Evolutionary conservation across 1,284 basidiomycete genomes (phyloP), one percentile per base, ranked within the genome.

Genomic region (Mycena sp.): DNA sequence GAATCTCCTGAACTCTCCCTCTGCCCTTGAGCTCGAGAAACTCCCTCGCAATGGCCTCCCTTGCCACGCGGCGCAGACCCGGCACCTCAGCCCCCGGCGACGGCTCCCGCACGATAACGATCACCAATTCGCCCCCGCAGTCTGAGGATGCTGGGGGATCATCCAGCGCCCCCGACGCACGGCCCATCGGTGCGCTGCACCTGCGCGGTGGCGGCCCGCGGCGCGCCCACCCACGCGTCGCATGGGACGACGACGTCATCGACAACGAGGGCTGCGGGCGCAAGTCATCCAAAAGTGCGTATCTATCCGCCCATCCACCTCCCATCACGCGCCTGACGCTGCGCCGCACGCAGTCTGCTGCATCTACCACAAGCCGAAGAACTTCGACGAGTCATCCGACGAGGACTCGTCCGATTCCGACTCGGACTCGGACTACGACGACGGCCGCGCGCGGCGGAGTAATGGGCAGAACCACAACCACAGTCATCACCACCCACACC

Each of bases 211-310:
- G 83, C 16, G 81, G 73, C 1, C 23, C 46, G 0, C 76, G 77
- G 60, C 77, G 78, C 30, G 71, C 75, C 29, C 74, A 80, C 17
- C 85, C 81, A 38, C 78, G 81, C 21, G 93, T 95, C 0, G 85
- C 83, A 1, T 95, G 93, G 94, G 82, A 79, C 23, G 88, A 92
- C n/a, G 89, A 87, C 62, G 91, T 93, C 2, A 83, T 95, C 1
- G 93, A 95, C 72, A 95, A 95, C 68, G 93, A 95, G 71, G 87
- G 87, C 0, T 83, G 87, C 61, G 90, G 90, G 14, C 87, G 84
- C 78, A 95, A 95, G 76, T 92, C 90, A 65, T 91, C 90, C 21
- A 95, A 95, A 78, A 93, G 94, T 94, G 67, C 67, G 90, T 50
- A 83, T 17, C 48, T 52, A 17, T 58, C 43, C 58, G 35, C 54